These are phyloP conservation scores for Rhizopogon rudus DNA, from an alignment of 768 basidiomycete genomes.

Conservation along the genomic window DNA sequence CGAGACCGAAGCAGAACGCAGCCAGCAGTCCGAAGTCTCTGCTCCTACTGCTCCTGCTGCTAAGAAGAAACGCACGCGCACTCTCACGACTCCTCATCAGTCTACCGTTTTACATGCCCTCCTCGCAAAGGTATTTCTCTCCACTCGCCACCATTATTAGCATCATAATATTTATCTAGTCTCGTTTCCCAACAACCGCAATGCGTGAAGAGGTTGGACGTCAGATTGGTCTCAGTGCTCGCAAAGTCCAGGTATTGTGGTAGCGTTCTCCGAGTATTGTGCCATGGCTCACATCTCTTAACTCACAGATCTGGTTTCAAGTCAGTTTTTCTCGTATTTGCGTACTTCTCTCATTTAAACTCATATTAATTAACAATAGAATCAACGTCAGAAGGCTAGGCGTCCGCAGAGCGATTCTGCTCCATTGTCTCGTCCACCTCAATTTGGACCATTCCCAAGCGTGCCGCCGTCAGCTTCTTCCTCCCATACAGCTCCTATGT, in stretches of 20 bases:
- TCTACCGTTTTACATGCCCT: conserved; percentile 83
- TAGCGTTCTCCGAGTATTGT: neutral
- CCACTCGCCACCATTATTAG: neutral
- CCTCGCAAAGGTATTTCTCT: conserved; percentile 65
- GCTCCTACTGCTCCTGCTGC: conserved; percentile 28
- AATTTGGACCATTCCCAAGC: conserved; percentile 59
- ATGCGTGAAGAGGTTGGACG: conserved; percentile 86
- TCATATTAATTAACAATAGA: conserved; percentile 39
- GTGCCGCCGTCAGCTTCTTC: conserved; percentile 30
- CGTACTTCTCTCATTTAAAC: neutral
- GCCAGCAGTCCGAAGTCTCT: conserved; percentile 34
- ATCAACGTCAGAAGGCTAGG: conserved; percentile 84
- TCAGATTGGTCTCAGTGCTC: conserved; percentile 82
- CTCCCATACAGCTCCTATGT: conserved; percentile 11
- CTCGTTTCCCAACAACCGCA: conserved; percentile 83
- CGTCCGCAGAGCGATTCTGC: conserved; percentile 62
- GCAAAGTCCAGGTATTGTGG: conserved; percentile 79
- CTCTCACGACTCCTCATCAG: conserved; percentile 84
- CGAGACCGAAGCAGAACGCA: conserved; percentile 45
- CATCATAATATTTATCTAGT: conserved; percentile 37
- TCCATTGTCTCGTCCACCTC: conserved; percentile 49
- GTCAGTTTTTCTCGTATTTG: conserved; percentile 28
- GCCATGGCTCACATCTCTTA: conserved; percentile 7
- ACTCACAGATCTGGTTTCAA: conserved; percentile 82
- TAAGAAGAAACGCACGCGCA: conserved; percentile 74